phyloP scores from a whole-genome alignment of 495 filamentous ascomycete genomes.

The Parathielavia hyrcaniae region DNA sequence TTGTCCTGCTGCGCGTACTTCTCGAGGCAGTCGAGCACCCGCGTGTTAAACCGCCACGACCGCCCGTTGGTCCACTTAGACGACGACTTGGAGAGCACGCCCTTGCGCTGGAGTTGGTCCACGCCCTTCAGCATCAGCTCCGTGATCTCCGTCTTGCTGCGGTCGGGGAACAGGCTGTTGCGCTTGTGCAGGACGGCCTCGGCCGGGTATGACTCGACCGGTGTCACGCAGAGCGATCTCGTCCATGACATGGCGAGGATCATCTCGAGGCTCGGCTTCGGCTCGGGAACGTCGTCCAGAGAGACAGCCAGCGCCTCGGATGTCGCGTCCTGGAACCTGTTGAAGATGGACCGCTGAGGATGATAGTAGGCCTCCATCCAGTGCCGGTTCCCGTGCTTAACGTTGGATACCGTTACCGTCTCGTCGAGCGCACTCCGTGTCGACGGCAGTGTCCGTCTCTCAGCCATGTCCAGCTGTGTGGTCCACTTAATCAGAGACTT shows the following conservation, averaged over 20 bases:
- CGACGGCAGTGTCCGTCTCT: slow-evolving; percentile 36
- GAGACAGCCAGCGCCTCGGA: slow-evolving; percentile 30
- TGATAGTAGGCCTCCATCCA: slow-evolving; percentile 47
- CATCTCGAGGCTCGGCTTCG: slow-evolving; percentile 16
- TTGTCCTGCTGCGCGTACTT: slow-evolving; percentile 41
- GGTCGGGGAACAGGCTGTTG: slow-evolving; percentile 29
- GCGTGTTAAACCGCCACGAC: slow-evolving; percentile 53
- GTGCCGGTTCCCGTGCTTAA: slow-evolving; percentile 33
- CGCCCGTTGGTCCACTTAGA: slow-evolving; percentile 50
- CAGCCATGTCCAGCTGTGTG: slow-evolving; percentile 34
- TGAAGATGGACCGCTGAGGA: slow-evolving; percentile 38
- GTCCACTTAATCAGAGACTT: slow-evolving; percentile 65
- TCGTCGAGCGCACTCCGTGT: slow-evolving; percentile 32
- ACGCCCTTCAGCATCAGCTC: slow-evolving; percentile 51
- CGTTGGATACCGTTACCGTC: slow-evolving; percentile 28
- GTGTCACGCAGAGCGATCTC: slow-evolving; percentile 32
- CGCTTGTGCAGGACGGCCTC: slow-evolving; percentile 37
- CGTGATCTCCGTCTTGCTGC: slow-evolving; percentile 32
- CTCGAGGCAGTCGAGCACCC: slow-evolving; percentile 46
- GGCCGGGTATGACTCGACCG: slow-evolving; percentile 32
- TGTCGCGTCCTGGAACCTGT: slow-evolving; percentile 40
- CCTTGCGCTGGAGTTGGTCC: slow-evolving; percentile 51
- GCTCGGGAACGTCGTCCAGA: slow-evolving; percentile 10
- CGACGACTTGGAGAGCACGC: slow-evolving; percentile 54
- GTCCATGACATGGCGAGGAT: slow-evolving; percentile 31